Percentiles rank a stretch among this genome's conserved stretches.
Evolutionary conservation across 2,329 filamentous ascomycete genomes (phyloP).

Genomic region (Tricladium varicosporioides): DNA sequence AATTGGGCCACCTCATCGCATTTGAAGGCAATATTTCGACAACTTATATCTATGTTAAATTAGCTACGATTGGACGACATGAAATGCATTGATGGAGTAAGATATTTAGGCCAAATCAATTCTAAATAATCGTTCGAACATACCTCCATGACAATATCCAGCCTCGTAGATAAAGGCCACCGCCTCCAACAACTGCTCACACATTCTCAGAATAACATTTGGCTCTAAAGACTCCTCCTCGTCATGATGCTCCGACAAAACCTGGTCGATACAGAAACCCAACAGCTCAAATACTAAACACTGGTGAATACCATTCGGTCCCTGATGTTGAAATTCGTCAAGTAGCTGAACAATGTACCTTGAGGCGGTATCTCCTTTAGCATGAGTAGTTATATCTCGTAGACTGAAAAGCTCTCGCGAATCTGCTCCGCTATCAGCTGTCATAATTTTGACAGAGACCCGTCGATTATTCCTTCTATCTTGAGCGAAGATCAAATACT

Average conservation of each 20-base stretch:
- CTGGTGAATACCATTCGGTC: slow-evolving; percentile 36
- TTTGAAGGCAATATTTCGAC: slow-evolving; percentile 1
- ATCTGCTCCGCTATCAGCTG: not conserved
- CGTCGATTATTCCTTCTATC: not conserved
- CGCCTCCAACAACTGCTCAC: slow-evolving; percentile 31
- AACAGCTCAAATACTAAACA: slow-evolving; percentile 37
- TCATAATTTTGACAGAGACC: slow-evolving; percentile 11
- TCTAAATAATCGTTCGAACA: no score
- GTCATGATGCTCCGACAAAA: slow-evolving; percentile 25
- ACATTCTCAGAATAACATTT: slow-evolving; percentile 29
- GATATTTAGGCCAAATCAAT: not conserved
- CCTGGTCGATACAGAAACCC: slow-evolving; percentile 31
- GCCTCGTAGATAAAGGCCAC: slow-evolving; percentile 30
- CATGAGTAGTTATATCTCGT: not conserved
- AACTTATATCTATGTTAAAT: slow-evolving; percentile 1
- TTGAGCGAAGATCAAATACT: not conserved
- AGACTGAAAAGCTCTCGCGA: not conserved
- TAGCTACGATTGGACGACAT: not conserved
- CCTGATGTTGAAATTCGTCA: slow-evolving; percentile 33
- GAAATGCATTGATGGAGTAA: not conserved
- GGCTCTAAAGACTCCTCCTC: slow-evolving; percentile 23
- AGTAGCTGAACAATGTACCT: slow-evolving; percentile 32
- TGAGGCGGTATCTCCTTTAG: slow-evolving; percentile 21
- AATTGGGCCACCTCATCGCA: not conserved
- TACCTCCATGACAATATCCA: slow-evolving; percentile 34